Evolutionary conservation across 1,139 yeast genomes (phyloP), one percentile per base, ranked within the genome.

Genomic region (Geotrichum europaeum): DNA sequence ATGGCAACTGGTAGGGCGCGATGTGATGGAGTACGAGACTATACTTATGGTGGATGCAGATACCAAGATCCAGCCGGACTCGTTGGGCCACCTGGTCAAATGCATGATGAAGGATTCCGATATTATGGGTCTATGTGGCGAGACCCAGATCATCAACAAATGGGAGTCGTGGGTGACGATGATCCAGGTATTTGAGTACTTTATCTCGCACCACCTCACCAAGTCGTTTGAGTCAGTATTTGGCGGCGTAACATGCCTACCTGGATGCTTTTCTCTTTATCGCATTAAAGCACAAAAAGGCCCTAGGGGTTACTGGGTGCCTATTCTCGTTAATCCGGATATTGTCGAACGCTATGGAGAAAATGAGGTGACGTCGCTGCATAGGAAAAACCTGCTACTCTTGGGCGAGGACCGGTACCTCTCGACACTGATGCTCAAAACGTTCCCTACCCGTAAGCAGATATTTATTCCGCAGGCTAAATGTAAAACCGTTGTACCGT

Each of bases 241-340:
- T 65, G 76, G 76, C 36, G 72, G 75, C 51, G 76, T 73, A 15
- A 73, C 76, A 3, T 73, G 76, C 63, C 60, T 73, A 51, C 76
- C 76, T 3, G 76, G 76, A 24, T 73, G 76, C 64, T 73, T 73
- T 67, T 70, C 73, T 54, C 70, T 73, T 72, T 73, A 73, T 56
- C 68, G 76, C 9, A 67, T 73, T 60, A 72, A 74, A 57, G 81
- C 96, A 0, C 97, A 96, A 53, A 69, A 70, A 59, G 72, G 72
- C 4, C 68, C 70, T 9, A 65, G 67, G 40, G 70, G 71, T 7
- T 87, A 80, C 74, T 91, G 97, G 97, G 96, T 90, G 45, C 97
- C 97, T 15, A 64, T 73, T 52, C 65, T 73, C 53, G 74, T 71
- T 32, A 71, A 72, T 57, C 73, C 74, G 12, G 72, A 73, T 53